These are phyloP conservation scores for Debaryomycetaceae sp. DNA, from an alignment of 1,139 yeast genomes.

Conservation along the genomic window DNA sequence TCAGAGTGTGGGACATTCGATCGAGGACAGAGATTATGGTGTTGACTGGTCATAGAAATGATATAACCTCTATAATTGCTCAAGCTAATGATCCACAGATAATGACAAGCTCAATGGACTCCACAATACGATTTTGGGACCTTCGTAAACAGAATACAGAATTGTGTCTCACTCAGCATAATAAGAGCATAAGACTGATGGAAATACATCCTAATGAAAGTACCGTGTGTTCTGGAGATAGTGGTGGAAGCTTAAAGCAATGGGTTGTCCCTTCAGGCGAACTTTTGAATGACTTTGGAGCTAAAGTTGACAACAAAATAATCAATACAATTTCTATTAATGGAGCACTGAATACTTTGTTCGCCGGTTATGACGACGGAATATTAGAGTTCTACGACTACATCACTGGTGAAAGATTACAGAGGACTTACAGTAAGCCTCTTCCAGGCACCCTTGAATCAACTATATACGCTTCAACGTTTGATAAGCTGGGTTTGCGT, in stretches of 20 bases:
- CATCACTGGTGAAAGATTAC: slow-evolving; percentile 61
- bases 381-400: slow-evolving; percentile 76
- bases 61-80: slow-evolving; percentile 66
- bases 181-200: slow-evolving; percentile 75
- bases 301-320: slow-evolving; percentile 36
- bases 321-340: slow-evolving; percentile 69
- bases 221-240: slow-evolving; percentile 72
- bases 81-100: slow-evolving; percentile 82
- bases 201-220: slow-evolving; percentile 66
- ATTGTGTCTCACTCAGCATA: slow-evolving; percentile 76
- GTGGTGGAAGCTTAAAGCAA: slow-evolving; percentile 75
- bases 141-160: slow-evolving; percentile 35
- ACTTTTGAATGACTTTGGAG: slow-evolving; percentile 46
- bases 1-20: slow-evolving; percentile 92
- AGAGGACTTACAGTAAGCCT: slow-evolving; percentile 47
- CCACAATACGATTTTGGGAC: slow-evolving; percentile 88
- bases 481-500: slow-evolving; percentile 78
- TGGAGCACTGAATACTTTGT: slow-evolving; percentile 59
- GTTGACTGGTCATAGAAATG: slow-evolving; percentile 75
- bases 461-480: slow-evolving; percentile 68
- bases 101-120: slow-evolving; percentile 78
- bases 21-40: slow-evolving; percentile 73
- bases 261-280: slow-evolving; percentile 83
- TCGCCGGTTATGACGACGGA: slow-evolving; percentile 87
- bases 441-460: slow-evolving; percentile 68